Evolutionary conservation across 257 asterid genomes (phyloP).

Genomic region (Lycium barbarum): DNA sequence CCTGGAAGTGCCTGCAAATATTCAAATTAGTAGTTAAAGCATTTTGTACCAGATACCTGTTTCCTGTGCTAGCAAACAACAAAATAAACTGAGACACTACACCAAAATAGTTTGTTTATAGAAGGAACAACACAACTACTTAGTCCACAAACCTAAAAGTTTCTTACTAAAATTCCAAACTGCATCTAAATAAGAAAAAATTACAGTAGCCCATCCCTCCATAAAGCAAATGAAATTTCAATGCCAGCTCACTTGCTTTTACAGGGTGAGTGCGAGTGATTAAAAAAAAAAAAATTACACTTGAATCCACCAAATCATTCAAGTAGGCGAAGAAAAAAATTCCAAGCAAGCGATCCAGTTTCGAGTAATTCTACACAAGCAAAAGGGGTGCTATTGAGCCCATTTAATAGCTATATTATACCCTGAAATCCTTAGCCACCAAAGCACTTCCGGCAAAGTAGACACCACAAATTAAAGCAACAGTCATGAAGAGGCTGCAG

Average conservation of each 20-base stretch:
- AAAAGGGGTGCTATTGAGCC: neutral
- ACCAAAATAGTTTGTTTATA: slow-evolving; percentile 4
- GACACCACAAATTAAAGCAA: slow-evolving; percentile 61
- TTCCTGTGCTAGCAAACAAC: neutral
- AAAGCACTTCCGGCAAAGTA: slow-evolving; percentile 66
- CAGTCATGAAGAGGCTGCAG: slow-evolving; percentile 58
- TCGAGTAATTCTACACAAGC: neutral
- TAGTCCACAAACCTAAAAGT: neutral
- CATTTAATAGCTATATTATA: slow-evolving; percentile 28
- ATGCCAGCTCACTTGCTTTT: slow-evolving; percentile 6
- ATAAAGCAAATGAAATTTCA: neutral
- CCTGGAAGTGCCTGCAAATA: slow-evolving; percentile 51
- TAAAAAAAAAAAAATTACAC: neutral
- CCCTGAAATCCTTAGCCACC: slow-evolving; percentile 58
- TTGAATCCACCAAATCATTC: neutral
- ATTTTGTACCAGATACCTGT: neutral
- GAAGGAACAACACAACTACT: neutral
- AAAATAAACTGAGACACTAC: neutral
- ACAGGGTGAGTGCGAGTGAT: neutral
- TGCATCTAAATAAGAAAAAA: neutral
- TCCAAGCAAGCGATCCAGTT: neutral
- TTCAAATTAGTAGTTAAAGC: slow-evolving; percentile 17
- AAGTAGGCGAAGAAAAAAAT: neutral
- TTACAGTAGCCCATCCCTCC: neutral
- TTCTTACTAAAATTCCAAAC: neutral